These are phyloP conservation scores for Aspergillus avenaceus DNA, from an alignment of 495 filamentous ascomycete species.

Conservation along the genomic window DNA sequence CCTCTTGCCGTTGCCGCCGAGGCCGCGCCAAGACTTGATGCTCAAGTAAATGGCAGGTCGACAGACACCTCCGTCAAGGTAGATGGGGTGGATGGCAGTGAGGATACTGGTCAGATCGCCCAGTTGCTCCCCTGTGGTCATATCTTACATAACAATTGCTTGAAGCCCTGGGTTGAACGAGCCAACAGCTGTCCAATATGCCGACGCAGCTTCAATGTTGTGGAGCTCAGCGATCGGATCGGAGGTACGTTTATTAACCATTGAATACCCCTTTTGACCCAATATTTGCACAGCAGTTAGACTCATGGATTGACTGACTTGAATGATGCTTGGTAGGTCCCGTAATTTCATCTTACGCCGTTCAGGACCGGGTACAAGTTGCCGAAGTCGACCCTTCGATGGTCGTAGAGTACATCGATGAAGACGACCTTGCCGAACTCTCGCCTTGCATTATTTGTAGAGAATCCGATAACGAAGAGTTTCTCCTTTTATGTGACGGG, in stretches of 20 bases:
- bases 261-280: constrained; percentile 1
- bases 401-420: constrained; percentile 69
- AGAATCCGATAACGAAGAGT: constrained; percentile 67
- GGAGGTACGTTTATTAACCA: constrained; percentile 59
- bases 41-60: constrained; percentile 28
- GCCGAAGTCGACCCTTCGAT: constrained; percentile 81
- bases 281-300: too few species aligned
- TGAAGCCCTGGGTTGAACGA: constrained; percentile 89
- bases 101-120: constrained; percentile 53
- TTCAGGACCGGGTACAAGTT: constrained; percentile 85
- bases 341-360: constrained; percentile 72
- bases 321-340: constrained; percentile 54
- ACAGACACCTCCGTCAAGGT: constrained; percentile 31
- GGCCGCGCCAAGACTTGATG: constrained; percentile 45
- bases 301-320: constrained; percentile 4
- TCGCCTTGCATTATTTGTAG: constrained; percentile 80
- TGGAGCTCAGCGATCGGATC: constrained; percentile 71
- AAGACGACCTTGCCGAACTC: constrained; percentile 56
- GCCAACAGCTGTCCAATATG: constrained; percentile 98
- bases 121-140: constrained; percentile 76
- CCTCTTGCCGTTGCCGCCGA: constrained; percentile 40
- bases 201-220: constrained; percentile 82
- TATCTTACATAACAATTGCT: constrained; percentile 83
- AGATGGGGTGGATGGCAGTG: constrained; percentile 26
- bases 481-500: constrained; percentile 79